Percentiles rank a stretch among this genome's conserved stretches.
These are phyloP conservation scores for Rhodotorula paludigena DNA, from an alignment of 768 basidiomycete genomes.

Conservation along the genomic window DNA sequence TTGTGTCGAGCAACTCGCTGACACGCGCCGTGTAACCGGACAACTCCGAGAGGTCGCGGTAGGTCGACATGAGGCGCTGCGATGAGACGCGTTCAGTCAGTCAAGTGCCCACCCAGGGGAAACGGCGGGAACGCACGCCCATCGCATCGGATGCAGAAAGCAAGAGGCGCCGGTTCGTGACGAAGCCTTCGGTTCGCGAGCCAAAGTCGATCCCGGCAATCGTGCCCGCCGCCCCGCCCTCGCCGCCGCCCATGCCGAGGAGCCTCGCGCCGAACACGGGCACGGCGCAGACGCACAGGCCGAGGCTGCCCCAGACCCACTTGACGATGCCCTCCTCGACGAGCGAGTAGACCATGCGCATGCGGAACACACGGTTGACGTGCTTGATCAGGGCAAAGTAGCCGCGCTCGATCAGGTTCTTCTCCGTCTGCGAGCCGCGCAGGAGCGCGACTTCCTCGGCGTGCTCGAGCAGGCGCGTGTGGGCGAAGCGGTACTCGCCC, in stretches of 20 bases:
- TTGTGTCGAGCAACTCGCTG: slow-evolving; percentile 78
- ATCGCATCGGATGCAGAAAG: slow-evolving; percentile 65
- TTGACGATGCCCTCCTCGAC: slow-evolving; percentile 94
- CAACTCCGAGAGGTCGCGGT: slow-evolving; percentile 76
- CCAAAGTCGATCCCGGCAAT: slow-evolving; percentile 60
- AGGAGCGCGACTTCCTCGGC: slow-evolving; percentile 60
- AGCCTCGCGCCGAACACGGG: slow-evolving; percentile 79
- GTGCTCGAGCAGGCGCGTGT: slow-evolving; percentile 83
- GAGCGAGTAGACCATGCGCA: slow-evolving; percentile 83
- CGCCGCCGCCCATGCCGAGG: slow-evolving; percentile 51
- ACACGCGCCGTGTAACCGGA: slow-evolving; percentile 94
- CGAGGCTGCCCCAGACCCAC: slow-evolving; percentile 89
- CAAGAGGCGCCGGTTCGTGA: slow-evolving; percentile 65
- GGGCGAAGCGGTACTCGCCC: slow-evolving; percentile 82
- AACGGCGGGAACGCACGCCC: slow-evolving; percentile 49
- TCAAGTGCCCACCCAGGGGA: too few relatives aligned
- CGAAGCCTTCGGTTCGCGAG: slow-evolving; percentile 89
- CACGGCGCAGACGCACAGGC: slow-evolving; percentile 83
- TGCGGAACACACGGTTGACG: slow-evolving; percentile 69
- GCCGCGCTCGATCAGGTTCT: slow-evolving; percentile 80
- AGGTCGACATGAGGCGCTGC: slow-evolving; percentile 30
- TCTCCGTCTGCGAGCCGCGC: slow-evolving; percentile 71
- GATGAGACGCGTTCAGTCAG: neutral
- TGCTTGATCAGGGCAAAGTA: slow-evolving; percentile 81
- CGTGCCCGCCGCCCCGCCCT: slow-evolving; percentile 51